These are phyloP conservation scores for Coemansia guatemalensis DNA, from an alignment of 192 early-diverging fungal genomes.

Conservation along the genomic window DNA sequence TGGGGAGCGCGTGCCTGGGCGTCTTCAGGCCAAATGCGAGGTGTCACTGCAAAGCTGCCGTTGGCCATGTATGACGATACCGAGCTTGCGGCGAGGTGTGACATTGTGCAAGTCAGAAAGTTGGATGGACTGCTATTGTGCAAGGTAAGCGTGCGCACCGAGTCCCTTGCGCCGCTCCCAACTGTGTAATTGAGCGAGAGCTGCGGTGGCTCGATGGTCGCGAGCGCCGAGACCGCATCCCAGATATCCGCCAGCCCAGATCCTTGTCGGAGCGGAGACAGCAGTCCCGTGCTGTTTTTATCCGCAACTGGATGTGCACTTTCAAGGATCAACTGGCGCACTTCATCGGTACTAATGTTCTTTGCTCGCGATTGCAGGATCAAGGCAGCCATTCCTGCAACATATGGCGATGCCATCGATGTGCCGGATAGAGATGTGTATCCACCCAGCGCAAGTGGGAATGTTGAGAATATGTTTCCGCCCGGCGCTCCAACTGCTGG, in stretches of 20 bases:
- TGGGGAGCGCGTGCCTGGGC: conserved; percentile 1
- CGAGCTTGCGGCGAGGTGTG: conserved; percentile 40
- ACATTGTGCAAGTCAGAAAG: conserved; percentile 44
- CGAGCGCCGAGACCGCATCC: conserved; percentile 31
- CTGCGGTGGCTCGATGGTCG: conserved; percentile 42
- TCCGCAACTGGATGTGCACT: conserved; percentile 36
- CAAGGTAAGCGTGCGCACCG: conserved; percentile 30
- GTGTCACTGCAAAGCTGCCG: conserved; percentile 41
- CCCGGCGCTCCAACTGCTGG: conserved; percentile 64
- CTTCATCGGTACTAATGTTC: conserved; percentile 24
- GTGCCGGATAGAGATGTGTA: conserved; percentile 63
- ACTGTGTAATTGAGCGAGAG: conserved; percentile 46
- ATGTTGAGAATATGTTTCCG: conserved; percentile 63
- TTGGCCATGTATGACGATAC: conserved; percentile 48
- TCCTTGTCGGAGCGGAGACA: conserved; percentile 51
- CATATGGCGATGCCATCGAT: conserved; percentile 69
- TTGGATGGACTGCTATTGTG: conserved; percentile 36
- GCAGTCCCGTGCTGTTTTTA: conserved; percentile 34
- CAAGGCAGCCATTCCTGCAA: conserved; percentile 50
- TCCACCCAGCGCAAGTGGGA: conserved; percentile 56
- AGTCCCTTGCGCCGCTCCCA: not conserved
- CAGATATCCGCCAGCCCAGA: conserved; percentile 47
- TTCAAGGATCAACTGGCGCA: conserved; percentile 42
- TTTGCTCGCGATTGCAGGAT: conserved; percentile 42
- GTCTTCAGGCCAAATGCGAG: conserved; percentile 42